Evolutionary conservation across 306 rosid species (phyloP).

Genomic region (Senna siamea): DNA sequence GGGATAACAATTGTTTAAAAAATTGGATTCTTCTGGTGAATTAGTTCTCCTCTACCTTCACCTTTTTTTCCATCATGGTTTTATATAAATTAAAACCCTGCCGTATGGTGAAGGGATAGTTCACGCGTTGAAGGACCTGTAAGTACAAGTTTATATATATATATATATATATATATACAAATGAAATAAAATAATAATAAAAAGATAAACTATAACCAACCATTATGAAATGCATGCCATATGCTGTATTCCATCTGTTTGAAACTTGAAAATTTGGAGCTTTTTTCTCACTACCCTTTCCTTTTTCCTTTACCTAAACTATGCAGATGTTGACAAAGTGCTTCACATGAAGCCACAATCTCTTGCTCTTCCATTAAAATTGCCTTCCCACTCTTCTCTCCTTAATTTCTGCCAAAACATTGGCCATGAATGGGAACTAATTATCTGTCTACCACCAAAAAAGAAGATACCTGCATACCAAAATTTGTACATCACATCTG

Average conservation of each 20-base stretch:
- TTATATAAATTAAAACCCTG: background rate
- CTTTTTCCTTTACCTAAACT: background rate
- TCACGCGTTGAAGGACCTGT: background rate
- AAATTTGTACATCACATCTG: background rate
- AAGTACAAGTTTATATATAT: background rate
- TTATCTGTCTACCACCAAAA: background rate
- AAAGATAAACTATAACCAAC: background rate
- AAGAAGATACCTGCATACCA: background rate
- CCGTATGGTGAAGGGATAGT: background rate
- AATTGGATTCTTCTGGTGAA: too few species aligned
- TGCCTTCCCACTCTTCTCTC: conserved; percentile 35
- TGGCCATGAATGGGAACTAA: background rate
- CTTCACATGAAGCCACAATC: conserved; percentile 13
- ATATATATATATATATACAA: too few species aligned
- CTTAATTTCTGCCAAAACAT: conserved; percentile 37
- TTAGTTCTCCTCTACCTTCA: background rate
- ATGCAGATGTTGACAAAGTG: conserved; percentile 12
- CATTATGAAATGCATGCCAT: background rate
- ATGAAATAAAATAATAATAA: too few species aligned
- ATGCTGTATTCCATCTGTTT: background rate
- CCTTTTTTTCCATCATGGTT: background rate
- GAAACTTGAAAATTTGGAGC: background rate
- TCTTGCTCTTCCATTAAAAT: background rate
- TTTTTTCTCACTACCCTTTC: background rate
- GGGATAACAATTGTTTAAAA: too few species aligned